Evolutionary conservation across 2,329 filamentous ascomycete genomes (phyloP), one percentile per base, ranked within the genome.

Genomic region (Rasamsonia emersonii): DNA sequence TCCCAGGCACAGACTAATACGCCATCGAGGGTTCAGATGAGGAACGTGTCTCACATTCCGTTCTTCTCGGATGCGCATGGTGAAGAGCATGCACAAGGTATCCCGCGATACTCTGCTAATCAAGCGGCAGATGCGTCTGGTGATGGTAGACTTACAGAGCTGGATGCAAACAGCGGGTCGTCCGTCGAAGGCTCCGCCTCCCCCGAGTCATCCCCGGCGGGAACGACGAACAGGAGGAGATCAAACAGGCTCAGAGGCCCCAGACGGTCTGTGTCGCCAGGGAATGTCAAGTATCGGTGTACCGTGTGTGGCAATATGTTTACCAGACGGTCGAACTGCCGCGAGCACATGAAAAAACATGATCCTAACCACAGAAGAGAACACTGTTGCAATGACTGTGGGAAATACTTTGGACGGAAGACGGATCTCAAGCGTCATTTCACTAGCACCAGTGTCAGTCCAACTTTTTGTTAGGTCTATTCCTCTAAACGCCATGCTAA

Each of bases 291-390:
- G 33, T 83, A 77, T 45, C 81, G 75, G 41, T 93, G 86, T 51
- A 70, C 77, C 37, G 68, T 77, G 2, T 94, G 86, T 50, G 78
- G 79, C 5, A 84, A 81, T 54, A 71, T 80, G 10, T 93, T 93
- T 54, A 84, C 83, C 43, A 70, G 86, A 40, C 80, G 76, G 47
- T 93, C 89, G 64, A 93, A 93, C 59, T 85, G 79, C 62, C 86
- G 83, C 50, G 82, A 85, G 18, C 86, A 93, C 54, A 72, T 88
- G 70, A 80, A 88, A 50, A 88, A 79, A 1, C 86, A 94, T 51
- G 77, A 91, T 50, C 77, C 83, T 9, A 71, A 74, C 37, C 71
- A 81, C 35, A 74, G 75, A 46, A 83, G 82, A 47, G 77, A 79
- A 0, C 81, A 85, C 48, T 67, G 70, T 1, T 93, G 86, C 56